Percentiles rank a stretch among this genome's conserved stretches.
Evolutionary conservation across 2,329 filamentous ascomycete genomes (phyloP).

Genomic region (Fusarium foetens): DNA sequence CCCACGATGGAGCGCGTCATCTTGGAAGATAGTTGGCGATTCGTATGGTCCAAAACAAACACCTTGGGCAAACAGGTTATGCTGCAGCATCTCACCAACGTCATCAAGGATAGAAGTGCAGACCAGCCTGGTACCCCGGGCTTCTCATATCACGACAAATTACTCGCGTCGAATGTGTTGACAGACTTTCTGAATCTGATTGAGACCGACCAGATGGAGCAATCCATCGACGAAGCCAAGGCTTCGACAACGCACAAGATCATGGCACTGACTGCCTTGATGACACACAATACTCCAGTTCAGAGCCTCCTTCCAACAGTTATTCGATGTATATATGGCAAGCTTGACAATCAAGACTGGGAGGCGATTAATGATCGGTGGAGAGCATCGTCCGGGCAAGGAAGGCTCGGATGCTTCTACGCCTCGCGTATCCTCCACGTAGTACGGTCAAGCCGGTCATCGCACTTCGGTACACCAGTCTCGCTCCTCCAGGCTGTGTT

Average conservation of each 20-base stretch:
- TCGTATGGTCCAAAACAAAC: slow-evolving; percentile 1
- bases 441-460: slow-evolving; percentile 9
- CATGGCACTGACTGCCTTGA: slow-evolving; percentile 8
- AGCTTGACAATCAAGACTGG: not conserved
- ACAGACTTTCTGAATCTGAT: not conserved
- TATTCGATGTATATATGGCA: slow-evolving; percentile 19
- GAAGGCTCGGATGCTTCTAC: slow-evolving; percentile 23
- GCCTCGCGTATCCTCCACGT: slow-evolving; percentile 7
- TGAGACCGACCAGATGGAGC: slow-evolving; percentile 9
- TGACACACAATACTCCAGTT: slow-evolving; percentile 5
- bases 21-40: not conserved
- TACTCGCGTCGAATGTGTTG: not conserved
- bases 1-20: slow-evolving; percentile 2
- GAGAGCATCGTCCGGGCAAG: not conserved
- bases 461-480: slow-evolving; percentile 1
- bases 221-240: slow-evolving; percentile 10
- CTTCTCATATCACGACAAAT: not conserved
- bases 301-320: not conserved
- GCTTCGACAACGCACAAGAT: slow-evolving; percentile 17
- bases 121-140: not conserved
- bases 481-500: not conserved
- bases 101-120: not conserved
- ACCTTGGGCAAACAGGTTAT: slow-evolving; percentile 8
- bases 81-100: not conserved
- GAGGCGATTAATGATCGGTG: not conserved